Conservation (phyloP, 768 basidiomycete genomes). For the Bullera alba region DNA sequence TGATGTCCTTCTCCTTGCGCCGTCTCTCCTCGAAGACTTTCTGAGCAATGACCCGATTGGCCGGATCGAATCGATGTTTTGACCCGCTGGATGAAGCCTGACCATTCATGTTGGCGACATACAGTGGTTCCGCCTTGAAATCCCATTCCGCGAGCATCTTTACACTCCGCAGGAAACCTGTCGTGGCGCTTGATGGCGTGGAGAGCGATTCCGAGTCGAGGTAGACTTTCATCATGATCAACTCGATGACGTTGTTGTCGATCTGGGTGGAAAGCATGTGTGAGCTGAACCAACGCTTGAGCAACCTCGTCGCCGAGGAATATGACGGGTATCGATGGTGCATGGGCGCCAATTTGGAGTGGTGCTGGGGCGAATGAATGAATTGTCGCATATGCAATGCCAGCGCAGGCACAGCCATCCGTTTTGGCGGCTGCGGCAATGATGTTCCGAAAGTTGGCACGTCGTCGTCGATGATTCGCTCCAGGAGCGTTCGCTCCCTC, state of each 20-base stretch:
- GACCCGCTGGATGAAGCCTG: slow-evolving; percentile 37
- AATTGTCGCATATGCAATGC: slow-evolving; percentile 61
- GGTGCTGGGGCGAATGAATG: slow-evolving; percentile 73
- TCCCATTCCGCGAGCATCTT: slow-evolving; percentile 70
- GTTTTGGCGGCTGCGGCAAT: slow-evolving; percentile 27
- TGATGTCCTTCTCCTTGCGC: slow-evolving; percentile 47
- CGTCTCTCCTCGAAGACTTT: slow-evolving; percentile 43
- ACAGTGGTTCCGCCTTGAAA: slow-evolving; percentile 57
- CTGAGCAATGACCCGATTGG: too few relatives aligned
- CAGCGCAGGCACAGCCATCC: slow-evolving; percentile 27
- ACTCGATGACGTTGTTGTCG: slow-evolving; percentile 70
- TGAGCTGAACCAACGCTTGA: slow-evolving; percentile 85
- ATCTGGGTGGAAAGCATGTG: slow-evolving; percentile 73
- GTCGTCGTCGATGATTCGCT: slow-evolving; percentile 55
- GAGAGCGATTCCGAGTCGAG: slow-evolving; percentile 53
- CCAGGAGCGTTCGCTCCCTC: slow-evolving; percentile 70
- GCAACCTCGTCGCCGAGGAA: slow-evolving; percentile 73
- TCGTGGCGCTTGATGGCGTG: slow-evolving; percentile 63
- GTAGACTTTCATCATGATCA: slow-evolving; percentile 75
- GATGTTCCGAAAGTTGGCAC: slow-evolving; percentile 23
- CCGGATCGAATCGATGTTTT: slow-evolving; percentile 35
- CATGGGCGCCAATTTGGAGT: slow-evolving; percentile 69
- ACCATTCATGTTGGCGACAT: slow-evolving; percentile 53
- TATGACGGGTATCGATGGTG: slow-evolving; percentile 73
- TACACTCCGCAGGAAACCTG: slow-evolving; percentile 60